Evolutionary conservation across 2,329 filamentous ascomycete species (phyloP).

Genomic region (Fusarium abutilonis): DNA sequence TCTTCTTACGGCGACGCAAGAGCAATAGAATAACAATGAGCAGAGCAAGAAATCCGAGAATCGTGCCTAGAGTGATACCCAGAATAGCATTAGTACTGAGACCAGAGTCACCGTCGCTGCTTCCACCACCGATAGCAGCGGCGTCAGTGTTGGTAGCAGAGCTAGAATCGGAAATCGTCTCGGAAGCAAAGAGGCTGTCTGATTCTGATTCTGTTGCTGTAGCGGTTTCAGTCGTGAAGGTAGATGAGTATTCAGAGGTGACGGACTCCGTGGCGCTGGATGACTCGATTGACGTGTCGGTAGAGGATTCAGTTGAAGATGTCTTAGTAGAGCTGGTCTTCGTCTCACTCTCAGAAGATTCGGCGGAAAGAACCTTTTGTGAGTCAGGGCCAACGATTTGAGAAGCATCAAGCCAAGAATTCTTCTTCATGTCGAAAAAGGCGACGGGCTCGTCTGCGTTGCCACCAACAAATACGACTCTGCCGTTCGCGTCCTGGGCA

Average conservation of each 20-base stretch:
- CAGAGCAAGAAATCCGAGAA: slow-evolving; percentile 76
- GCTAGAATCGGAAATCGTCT: slow-evolving; percentile 42
- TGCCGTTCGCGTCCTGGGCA: slow-evolving; percentile 71
- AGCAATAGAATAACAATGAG: slow-evolving; percentile 78
- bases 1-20: slow-evolving; percentile 59
- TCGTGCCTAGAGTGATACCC: slow-evolving; percentile 83
- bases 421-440: slow-evolving; percentile 79
- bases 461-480: slow-evolving; percentile 83
- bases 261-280: slow-evolving; percentile 45
- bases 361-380: slow-evolving; percentile 51
- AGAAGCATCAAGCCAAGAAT: slow-evolving; percentile 80
- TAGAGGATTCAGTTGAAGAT: slow-evolving; percentile 37
- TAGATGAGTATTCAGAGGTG: slow-evolving; percentile 38
- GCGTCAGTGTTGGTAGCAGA: slow-evolving; percentile 40
- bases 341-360: slow-evolving; percentile 23
- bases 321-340: slow-evolving; percentile 34
- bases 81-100: slow-evolving; percentile 68
- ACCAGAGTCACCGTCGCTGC: slow-evolving; percentile 46
- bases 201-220: slow-evolving; percentile 29
- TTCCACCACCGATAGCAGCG: slow-evolving; percentile 44
- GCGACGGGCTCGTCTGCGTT: slow-evolving; percentile 71
- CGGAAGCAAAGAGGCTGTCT: slow-evolving; percentile 38
- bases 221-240: slow-evolving; percentile 41
- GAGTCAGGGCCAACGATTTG: slow-evolving; percentile 65
- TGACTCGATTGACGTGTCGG: slow-evolving; percentile 34